A percentile compares a stretch with the other conserved stretches of the same genome.
Conservation (phyloP, 345 rosid species). For the Sonneratia alba region DNA sequence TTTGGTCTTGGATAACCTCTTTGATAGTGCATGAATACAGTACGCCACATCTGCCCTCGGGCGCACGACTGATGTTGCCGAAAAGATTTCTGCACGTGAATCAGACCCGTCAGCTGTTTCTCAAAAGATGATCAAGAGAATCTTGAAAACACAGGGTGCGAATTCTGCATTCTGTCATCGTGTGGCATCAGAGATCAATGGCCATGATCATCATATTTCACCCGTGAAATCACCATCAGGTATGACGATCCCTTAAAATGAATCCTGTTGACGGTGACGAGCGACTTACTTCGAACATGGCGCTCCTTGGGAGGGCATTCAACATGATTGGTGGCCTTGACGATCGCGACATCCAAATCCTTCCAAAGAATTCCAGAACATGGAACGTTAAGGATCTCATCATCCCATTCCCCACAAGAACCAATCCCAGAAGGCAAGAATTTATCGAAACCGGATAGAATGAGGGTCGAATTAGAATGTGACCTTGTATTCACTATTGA, state of each 20-base stretch:
- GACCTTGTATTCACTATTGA: slow-evolving; percentile 96
- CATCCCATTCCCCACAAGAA: not conserved
- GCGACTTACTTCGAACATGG: slow-evolving; percentile 69
- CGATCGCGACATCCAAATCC: slow-evolving; percentile 95
- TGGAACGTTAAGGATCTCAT: not conserved
- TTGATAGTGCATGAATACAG: slow-evolving; percentile 79
- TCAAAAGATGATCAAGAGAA: not conserved
- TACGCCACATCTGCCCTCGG: slow-evolving; percentile 95
- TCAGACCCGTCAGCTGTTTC: not conserved
- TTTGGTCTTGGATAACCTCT: slow-evolving; percentile 73
- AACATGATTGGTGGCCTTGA: slow-evolving; percentile 90
- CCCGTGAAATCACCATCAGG: not conserved
- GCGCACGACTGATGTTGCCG: slow-evolving; percentile 76
- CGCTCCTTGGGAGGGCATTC: slow-evolving; percentile 98
- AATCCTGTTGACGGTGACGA: not conserved
- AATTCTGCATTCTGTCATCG: not conserved
- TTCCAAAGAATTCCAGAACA: slow-evolving; percentile 6
- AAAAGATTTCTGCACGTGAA: slow-evolving; percentile 50
- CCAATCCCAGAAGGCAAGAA: not conserved
- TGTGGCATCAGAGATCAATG: not conserved
- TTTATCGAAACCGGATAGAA: not conserved
- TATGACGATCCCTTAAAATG: not conserved
- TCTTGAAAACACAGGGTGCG: not conserved
- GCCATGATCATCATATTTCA: not conserved
- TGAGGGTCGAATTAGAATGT: not conserved